Conservation (phyloP, 768 basidiomycete genomes). For the Cantharellus anzutake region DNA sequence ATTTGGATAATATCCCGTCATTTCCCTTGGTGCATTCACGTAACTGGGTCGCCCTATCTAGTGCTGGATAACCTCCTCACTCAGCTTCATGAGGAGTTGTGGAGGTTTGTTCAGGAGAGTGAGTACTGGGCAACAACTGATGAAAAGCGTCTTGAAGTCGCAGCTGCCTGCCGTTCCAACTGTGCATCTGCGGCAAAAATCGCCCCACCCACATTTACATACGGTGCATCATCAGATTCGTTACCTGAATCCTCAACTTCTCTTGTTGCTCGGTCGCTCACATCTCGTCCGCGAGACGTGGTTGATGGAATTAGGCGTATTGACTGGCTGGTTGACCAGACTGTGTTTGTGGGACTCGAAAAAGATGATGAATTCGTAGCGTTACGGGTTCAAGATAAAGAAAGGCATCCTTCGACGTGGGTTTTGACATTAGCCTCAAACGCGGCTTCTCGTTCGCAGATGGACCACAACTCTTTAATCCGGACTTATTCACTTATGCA, state of each 20-base stretch:
- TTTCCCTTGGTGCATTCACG: not conserved
- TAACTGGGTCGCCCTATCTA: not conserved
- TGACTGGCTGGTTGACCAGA: not conserved
- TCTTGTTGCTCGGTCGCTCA: not conserved
- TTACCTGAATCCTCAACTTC: not conserved
- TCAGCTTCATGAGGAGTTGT: not conserved
- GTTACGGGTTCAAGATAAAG: not conserved
- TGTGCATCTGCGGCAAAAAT: not conserved
- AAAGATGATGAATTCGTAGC: not conserved
- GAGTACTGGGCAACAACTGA: not conserved
- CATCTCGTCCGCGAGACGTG: not conserved
- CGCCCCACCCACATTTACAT: not conserved
- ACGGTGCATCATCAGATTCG: not conserved
- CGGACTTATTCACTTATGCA: too few relatives aligned
- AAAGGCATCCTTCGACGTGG: not conserved
- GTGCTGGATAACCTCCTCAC: not conserved
- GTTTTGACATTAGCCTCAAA: not conserved
- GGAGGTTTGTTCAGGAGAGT: not conserved
- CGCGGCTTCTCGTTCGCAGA: too few relatives aligned
- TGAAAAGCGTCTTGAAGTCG: not conserved
- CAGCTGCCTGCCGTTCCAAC: not conserved
- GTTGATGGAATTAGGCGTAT: not conserved
- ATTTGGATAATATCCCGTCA: not conserved
- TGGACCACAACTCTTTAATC: too few relatives aligned
- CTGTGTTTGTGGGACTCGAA: not conserved